These are phyloP conservation scores for Peltaster fructicola DNA, from an alignment of 2,329 filamentous ascomycete species.

Conservation along the genomic window DNA sequence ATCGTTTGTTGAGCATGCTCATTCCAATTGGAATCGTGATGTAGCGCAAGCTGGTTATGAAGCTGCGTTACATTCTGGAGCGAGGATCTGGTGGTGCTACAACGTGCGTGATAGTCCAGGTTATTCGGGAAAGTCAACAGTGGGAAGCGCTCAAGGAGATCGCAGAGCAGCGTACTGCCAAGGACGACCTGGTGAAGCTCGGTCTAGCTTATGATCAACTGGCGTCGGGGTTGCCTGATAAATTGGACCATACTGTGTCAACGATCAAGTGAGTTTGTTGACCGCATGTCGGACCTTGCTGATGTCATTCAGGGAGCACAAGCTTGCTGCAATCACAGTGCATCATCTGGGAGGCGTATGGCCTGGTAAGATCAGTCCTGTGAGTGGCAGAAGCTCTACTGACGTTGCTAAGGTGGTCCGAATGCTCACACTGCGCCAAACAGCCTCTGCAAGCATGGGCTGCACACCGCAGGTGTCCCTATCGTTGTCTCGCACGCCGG, in stretches of 20 bases:
- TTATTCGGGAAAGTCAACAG: conserved; percentile 3
- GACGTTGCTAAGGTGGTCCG: conserved; percentile 4
- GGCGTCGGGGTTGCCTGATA: conserved; percentile 17
- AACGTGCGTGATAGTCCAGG: conserved; percentile 5
- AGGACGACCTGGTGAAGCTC: conserved; percentile 16
- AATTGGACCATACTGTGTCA: conserved; percentile 3
- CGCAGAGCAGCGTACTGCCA: conserved; percentile 4
- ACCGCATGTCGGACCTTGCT: conserved; percentile 2
- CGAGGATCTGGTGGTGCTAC: conserved; percentile 10
- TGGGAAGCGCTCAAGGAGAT: conserved; percentile 1
- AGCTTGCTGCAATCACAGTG: conserved; percentile 22
- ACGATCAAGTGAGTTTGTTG: not conserved
- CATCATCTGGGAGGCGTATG: conserved; percentile 16
- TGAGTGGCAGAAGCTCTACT: conserved; percentile 4
- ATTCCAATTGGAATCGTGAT: conserved; percentile 8
- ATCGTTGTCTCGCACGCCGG: conserved; percentile 36
- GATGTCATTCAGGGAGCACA: conserved; percentile 2
- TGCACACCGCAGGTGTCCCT: conserved; percentile 29
- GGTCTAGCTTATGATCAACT: conserved; percentile 28
- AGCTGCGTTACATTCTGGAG: conserved; percentile 26
- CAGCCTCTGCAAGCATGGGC: conserved; percentile 19
- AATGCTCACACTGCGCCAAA: conserved; percentile 16
- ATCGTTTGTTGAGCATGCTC: conserved; percentile 24
- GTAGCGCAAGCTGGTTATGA: conserved; percentile 12
- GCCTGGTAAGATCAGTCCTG: conserved; percentile 8